Evolutionary conservation across 1,284 basidiomycete genomes (phyloP), one percentile per base, ranked within the genome.

Genomic region (Leccinum holopus): DNA sequence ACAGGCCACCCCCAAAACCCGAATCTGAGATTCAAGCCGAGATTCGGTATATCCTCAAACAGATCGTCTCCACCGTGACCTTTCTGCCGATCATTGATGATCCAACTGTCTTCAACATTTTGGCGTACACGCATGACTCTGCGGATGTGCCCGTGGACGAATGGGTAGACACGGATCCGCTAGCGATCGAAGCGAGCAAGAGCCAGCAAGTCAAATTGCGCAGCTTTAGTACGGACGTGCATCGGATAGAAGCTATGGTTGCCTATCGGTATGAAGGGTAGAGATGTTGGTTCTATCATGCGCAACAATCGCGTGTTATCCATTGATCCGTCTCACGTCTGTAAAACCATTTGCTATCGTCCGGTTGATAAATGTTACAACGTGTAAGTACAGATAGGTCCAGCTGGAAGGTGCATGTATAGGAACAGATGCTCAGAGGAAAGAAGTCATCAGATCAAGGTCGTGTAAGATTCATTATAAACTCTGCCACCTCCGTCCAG

Each of bases 21-120:
- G 95, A 98, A 72, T 85, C 94, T 37, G 94, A 98, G 73, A 97
- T 99, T 37, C 94, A 97, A 77, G 92, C 91, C 33, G 97, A 99
- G 82, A 99, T 99, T 68, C 89, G 97, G 28, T 94, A 94, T 58
- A 98, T 99, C 73, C 87, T 99, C 75, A 97, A 98, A 80, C 97
- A 99, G 78, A 99, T 99, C 73, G 95, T 97, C 51, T 94, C 94
- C 55, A 93, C 90, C 69, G 94, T 96, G 67, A 98, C 97, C 14
- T 98, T 98, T 78, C 81, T 99, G 60, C 97, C 97, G 0, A 91
- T 96, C 62, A 91, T 98, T 57, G 92, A 97, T 68, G 95, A 98
- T 76, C 91, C 93, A 33, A 98, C 95, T 71, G 87, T 90, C 74
- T 95, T 99, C 84, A 97, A 97, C 69, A 96, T 98, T 67, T 84